Evolutionary conservation across 2,329 filamentous ascomycete species (phyloP), one percentile per base, ranked within the genome.

Genomic region (Ciborinia camelliae): DNA sequence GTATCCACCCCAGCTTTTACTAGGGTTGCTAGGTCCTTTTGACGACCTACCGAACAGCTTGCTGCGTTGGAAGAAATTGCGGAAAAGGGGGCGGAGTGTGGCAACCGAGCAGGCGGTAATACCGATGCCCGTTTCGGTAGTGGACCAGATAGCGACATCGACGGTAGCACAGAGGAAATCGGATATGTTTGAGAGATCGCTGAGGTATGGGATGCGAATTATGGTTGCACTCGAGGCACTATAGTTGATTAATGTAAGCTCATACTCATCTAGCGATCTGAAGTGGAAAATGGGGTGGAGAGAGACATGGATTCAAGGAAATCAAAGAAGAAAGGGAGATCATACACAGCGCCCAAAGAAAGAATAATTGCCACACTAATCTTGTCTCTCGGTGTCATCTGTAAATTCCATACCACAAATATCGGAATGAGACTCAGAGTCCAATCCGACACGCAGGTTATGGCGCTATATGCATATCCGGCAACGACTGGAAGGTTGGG

Each of bases 61-160:
- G 39, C 9, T 57, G 7, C 48, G 39, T 26, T 23, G 20, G 32
- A 74, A 70, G 60, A 73, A 73, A 14, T 32, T 65, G 14, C 68
- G 67, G 64, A 75, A 74, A 58, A 78, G 70, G 3, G 78, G 74
- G 6, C 77, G 77, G 1, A 79, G 73, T 0, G 77, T 79, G 1
- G 78, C 78, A 30, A 77, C 68, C 6, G 75, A 77, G 7, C 76
- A 76, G 8, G 78, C 78, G 6, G 75, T 72, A 2, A 80, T 75
- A 4, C 77, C 77, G 7, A 80, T 73, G 15, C 76, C 76, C 41
- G 75, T 77, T 68, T 79, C 77, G n/a, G 73, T 69, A n/a, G 77
- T 76, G 12, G 75, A 77, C 78, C 78, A 80, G 64, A 79, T 77
- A 4, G 76, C 75, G 15, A 79, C 73, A 67, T 77, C 77, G 2